A percentile compares a stretch with the other conserved stretches of the same genome.
phyloP scores from a whole-genome alignment of 805 yeast genomes.

The Nematodospora valgi region DNA sequence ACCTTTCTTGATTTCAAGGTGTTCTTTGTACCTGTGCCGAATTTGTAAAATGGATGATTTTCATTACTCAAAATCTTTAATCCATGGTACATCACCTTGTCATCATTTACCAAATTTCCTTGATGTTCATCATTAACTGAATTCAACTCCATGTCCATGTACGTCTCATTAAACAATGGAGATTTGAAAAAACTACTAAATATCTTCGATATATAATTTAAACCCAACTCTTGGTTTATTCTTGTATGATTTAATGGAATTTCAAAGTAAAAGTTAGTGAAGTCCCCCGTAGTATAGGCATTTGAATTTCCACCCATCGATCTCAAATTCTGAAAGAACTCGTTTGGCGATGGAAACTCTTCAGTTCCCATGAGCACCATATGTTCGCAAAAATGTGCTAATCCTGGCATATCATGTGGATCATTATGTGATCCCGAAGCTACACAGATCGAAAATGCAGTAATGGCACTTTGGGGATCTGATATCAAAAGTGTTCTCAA shows the following conservation, averaged over 20 bases:
- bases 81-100: constrained; percentile 58
- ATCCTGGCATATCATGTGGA: constrained; percentile 65
- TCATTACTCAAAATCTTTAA: constrained; percentile 46
- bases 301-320: constrained; percentile 56
- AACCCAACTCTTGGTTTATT: constrained; percentile 29
- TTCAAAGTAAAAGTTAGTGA: constrained; percentile 62
- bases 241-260: constrained; percentile 43
- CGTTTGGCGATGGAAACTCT: constrained; percentile 46
- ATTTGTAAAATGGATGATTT: constrained; percentile 54
- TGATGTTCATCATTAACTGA: constrained; percentile 68
- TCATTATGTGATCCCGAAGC: constrained; percentile 81
- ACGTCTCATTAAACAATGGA: constrained; percentile 47
- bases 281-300: constrained; percentile 69
- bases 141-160: constrained; percentile 48
- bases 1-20: constrained; percentile 44
- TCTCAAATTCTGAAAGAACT: constrained; percentile 41
- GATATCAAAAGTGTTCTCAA: constrained; percentile 65
- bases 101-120: constrained; percentile 42
- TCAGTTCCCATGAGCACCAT: constrained; percentile 46
- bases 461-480: constrained; percentile 63
- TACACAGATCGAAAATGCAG: constrained; percentile 71
- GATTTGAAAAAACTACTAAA: constrained; percentile 49
- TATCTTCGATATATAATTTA: constrained; percentile 44
- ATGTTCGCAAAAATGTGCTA: constrained; percentile 62
- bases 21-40: constrained; percentile 61